A percentile compares a stretch with the other conserved stretches of the same genome.
Evolutionary conservation across 1,284 basidiomycete genomes (phyloP).

Genomic region (Ustilago vetiveriae): DNA sequence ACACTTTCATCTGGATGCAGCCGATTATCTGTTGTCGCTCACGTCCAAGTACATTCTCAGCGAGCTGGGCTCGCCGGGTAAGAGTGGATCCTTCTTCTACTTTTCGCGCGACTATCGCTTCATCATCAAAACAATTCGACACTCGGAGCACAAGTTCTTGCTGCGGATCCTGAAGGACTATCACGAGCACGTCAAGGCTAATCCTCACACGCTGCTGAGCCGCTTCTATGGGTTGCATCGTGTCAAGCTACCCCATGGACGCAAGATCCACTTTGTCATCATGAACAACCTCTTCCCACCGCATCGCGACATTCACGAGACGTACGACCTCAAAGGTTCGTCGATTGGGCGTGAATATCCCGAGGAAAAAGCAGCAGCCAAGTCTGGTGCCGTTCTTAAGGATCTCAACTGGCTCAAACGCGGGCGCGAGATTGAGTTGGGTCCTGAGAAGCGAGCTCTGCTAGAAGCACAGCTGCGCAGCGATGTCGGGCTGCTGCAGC

Average conservation of each 20-base stretch:
- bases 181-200: slow-evolving; percentile 84
- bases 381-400: slow-evolving; percentile 88
- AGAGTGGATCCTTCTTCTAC: slow-evolving; percentile 98
- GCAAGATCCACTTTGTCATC: slow-evolving; percentile 98
- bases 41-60: slow-evolving; percentile 98
- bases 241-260: slow-evolving; percentile 90
- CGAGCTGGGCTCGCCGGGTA: slow-evolving; percentile 97
- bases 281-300: slow-evolving; percentile 99
- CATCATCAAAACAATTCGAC: slow-evolving; percentile 99
- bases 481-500: slow-evolving; percentile 85
- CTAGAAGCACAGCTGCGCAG: slow-evolving; percentile 87
- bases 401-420: slow-evolving; percentile 96
- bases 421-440: slow-evolving; percentile 80
- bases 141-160: slow-evolving; percentile 92
- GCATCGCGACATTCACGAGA: slow-evolving; percentile 96
- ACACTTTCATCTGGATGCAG: slow-evolving; percentile 92
- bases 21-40: slow-evolving; percentile 93
- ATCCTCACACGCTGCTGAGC: slow-evolving; percentile 92
- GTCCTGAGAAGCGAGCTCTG: slow-evolving; percentile 90
- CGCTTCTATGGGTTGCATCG: slow-evolving; percentile 96
- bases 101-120: slow-evolving; percentile 98
- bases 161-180: slow-evolving; percentile 85
- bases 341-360: slow-evolving; percentile 88
- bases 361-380: slow-evolving; percentile 81
- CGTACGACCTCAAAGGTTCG: slow-evolving; percentile 95